These are phyloP conservation scores for Ceratocystis alfenasii DNA, from an alignment of 2,329 filamentous ascomycete genomes.

Conservation along the genomic window DNA sequence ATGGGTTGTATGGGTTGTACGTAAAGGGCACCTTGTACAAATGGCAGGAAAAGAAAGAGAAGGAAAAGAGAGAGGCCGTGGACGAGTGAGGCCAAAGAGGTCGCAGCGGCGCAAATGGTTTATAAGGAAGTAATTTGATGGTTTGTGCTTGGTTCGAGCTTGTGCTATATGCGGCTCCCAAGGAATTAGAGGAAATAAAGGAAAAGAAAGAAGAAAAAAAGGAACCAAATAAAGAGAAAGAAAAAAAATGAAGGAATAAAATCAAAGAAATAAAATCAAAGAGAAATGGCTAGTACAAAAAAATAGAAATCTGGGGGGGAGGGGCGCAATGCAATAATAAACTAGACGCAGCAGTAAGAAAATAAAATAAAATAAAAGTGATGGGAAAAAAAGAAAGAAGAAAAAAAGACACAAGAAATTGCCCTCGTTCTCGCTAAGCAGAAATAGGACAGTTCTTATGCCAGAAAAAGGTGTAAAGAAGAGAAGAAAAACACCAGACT, in stretches of 20 bases:
- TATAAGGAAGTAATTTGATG: slow-evolving; percentile 11
- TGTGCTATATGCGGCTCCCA: slow-evolving; percentile 9
- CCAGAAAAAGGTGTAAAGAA: background rate
- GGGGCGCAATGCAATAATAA: slow-evolving; percentile 2
- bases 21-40: background rate
- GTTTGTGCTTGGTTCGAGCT: slow-evolving; percentile 10
- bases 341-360: background rate
- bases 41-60: background rate
- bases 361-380: background rate
- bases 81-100: background rate
- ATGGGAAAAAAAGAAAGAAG: background rate
- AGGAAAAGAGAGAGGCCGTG: slow-evolving; percentile 11
- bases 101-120: slow-evolving; percentile 8
- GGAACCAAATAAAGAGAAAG: background rate
- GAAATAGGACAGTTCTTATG: background rate
- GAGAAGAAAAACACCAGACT: background rate
- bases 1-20: background rate
- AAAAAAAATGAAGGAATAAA: background rate
- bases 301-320: slow-evolving; percentile 5
- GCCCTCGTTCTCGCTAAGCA: background rate
- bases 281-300: background rate
- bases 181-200: background rate
- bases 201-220: slow-evolving; percentile 3
- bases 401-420: background rate
- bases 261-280: slow-evolving; percentile 4